Conservation (phyloP, 805 yeast genomes). For the Lachancea waltii region DNA sequence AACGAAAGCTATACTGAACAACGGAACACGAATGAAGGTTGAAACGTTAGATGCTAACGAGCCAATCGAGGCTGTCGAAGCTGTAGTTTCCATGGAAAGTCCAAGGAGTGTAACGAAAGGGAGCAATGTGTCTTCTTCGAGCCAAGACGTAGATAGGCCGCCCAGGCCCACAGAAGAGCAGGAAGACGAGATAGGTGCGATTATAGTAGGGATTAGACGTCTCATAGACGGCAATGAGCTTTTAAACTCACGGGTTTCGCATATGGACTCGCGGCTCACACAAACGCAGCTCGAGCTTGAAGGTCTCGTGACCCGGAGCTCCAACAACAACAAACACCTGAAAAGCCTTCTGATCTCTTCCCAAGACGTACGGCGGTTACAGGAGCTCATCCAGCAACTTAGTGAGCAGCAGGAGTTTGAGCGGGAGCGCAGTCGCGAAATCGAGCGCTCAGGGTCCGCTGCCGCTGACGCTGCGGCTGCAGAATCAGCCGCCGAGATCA, state of each 20-base stretch:
- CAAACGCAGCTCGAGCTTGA: constrained; percentile 14
- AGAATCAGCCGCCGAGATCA: neutral
- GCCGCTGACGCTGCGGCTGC: too few species aligned
- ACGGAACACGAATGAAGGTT: neutral
- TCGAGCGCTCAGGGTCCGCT: too few species aligned
- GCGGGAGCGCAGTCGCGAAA: neutral
- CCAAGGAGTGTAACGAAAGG: too few species aligned
- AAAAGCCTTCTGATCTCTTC: constrained; percentile 13
- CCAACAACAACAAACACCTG: constrained; percentile 15
- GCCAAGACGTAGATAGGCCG: constrained; percentile 1
- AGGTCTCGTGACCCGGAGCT: constrained; percentile 12
- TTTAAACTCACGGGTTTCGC: constrained; percentile 9
- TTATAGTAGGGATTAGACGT: constrained; percentile 9
- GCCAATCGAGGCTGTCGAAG: too few species aligned
- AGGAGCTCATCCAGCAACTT: constrained; percentile 6
- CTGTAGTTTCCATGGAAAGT: too few species aligned
- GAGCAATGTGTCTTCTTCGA: too few species aligned
- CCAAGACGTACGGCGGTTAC: constrained; percentile 10
- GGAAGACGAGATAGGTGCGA: constrained; percentile 10
- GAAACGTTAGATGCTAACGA: too few species aligned
- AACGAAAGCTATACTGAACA: neutral
- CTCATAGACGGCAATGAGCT: constrained; percentile 8
- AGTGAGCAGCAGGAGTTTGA: constrained; percentile 5
- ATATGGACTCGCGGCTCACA: constrained; percentile 10
- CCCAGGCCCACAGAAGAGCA: constrained; percentile 4